phyloP scores from a whole-genome alignment of 352 stramenopile species.

The Pythium phragmitis region DNA sequence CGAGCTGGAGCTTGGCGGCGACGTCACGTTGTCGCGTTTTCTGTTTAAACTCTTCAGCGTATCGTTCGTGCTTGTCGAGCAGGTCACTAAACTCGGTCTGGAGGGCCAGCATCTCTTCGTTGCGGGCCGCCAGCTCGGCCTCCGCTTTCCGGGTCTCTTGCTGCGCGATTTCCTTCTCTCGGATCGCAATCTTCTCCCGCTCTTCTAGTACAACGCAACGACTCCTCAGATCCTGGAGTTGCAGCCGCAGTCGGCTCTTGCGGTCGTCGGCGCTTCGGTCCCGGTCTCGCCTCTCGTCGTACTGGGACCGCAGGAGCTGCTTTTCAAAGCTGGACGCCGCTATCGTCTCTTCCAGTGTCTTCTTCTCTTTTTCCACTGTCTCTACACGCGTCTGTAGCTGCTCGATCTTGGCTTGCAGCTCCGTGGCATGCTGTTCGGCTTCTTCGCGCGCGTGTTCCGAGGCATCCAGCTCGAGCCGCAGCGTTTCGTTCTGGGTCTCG shows the following conservation, averaged over 20 bases:
- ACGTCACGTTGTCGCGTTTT: slow-evolving; percentile 40
- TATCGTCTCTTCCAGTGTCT: slow-evolving; percentile 40
- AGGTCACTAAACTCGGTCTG: slow-evolving; percentile 69
- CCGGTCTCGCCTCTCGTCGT: slow-evolving; percentile 38
- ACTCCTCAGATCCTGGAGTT: slow-evolving; percentile 47
- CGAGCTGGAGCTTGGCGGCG: slow-evolving; percentile 28
- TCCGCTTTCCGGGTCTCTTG: slow-evolving; percentile 33
- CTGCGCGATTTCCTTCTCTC: slow-evolving; percentile 46
- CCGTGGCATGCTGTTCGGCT: slow-evolving; percentile 24
- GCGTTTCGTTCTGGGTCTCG: slow-evolving; percentile 45
- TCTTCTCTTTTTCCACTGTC: slow-evolving; percentile 38
- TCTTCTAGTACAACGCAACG: slow-evolving; percentile 43
- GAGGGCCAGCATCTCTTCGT: slow-evolving; percentile 48
- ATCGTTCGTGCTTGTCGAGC: slow-evolving; percentile 48
- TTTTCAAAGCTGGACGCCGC: slow-evolving; percentile 33
- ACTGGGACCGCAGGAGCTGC: slow-evolving; percentile 31
- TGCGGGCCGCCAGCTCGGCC: slow-evolving; percentile 37
- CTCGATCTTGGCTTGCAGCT: slow-evolving; percentile 32
- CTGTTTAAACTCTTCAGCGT: slow-evolving; percentile 42
- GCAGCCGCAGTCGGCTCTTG: slow-evolving; percentile 30
- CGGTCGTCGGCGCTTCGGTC: slow-evolving; percentile 41
- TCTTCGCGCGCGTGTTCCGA: slow-evolving; percentile 28
- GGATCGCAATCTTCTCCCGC: slow-evolving; percentile 42
- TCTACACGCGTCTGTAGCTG: slow-evolving; percentile 39
- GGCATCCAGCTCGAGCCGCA: slow-evolving; percentile 44